Evolutionary conservation across 805 yeast genomes (phyloP).

Genomic region (Suhomyces tanzawaensis): DNA sequence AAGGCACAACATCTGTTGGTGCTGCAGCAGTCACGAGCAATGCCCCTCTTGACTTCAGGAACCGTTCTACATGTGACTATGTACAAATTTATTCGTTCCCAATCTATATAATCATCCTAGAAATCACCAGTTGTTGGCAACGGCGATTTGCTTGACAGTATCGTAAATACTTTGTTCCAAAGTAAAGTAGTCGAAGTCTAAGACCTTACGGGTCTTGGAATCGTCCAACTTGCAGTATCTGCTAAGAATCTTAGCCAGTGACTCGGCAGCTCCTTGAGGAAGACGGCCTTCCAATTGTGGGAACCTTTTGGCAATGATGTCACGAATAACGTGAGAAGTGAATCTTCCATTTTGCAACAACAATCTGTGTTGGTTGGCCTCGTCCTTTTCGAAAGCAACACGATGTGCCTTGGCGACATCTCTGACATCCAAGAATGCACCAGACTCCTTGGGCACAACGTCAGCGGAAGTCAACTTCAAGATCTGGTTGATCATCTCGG

Average conservation of each 20-base stretch:
- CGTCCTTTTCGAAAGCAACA: slow-evolving; percentile 12
- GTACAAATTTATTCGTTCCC: too few species aligned
- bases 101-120: too few species aligned
- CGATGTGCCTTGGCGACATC: slow-evolving; percentile 22
- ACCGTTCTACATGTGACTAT: too few species aligned
- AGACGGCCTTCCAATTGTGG: slow-evolving; percentile 18
- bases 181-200: slow-evolving; percentile 18
- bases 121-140: background rate
- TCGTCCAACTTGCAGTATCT: slow-evolving; percentile 12
- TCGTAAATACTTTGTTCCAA: slow-evolving; percentile 19
- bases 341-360: slow-evolving; percentile 14
- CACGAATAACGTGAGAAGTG: slow-evolving; percentile 18
- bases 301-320: slow-evolving; percentile 20
- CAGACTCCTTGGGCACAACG: slow-evolving; percentile 4
- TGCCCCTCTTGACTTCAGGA: too few species aligned
- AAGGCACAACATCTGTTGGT: too few species aligned
- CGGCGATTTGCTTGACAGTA: slow-evolving; percentile 20
- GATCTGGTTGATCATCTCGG: slow-evolving; percentile 10
- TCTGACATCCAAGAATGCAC: slow-evolving; percentile 16
- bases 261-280: slow-evolving; percentile 18
- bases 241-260: background rate
- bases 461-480: slow-evolving; percentile 8
- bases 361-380: slow-evolving; percentile 11
- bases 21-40: too few species aligned
- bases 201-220: slow-evolving; percentile 13